These are phyloP conservation scores for Sugiyamaella mastotermitis DNA, from an alignment of 805 yeast genomes.

Conservation along the genomic window DNA sequence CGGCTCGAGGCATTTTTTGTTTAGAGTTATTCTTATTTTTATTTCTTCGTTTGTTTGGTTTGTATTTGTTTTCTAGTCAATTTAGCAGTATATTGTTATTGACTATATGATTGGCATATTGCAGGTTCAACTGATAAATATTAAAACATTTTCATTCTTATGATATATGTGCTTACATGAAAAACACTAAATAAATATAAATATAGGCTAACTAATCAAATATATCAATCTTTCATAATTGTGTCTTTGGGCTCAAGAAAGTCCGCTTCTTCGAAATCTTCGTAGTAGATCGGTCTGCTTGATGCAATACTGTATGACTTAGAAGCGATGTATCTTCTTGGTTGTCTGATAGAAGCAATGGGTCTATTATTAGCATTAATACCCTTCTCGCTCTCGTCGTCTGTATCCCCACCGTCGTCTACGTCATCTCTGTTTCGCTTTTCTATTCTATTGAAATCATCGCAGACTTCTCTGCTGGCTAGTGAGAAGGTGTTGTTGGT, in stretches of 20 bases:
- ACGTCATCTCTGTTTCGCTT: conserved; percentile 1
- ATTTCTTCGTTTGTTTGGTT: too few species aligned
- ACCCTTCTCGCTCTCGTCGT: conserved; percentile 2
- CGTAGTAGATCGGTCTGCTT: background rate
- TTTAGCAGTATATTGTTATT: too few species aligned
- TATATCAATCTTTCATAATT: conserved; percentile 3
- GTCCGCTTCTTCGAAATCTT: conserved; percentile 14
- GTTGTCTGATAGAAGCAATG: background rate
- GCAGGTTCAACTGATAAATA: too few species aligned
- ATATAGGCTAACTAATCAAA: too few species aligned
- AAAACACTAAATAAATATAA: too few species aligned
- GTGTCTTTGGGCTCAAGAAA: conserved; percentile 20
- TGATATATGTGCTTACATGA: too few species aligned
- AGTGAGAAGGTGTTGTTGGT: background rate
- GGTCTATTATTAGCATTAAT: background rate
- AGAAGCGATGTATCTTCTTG: background rate
- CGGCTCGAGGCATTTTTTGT: conserved; percentile 57
- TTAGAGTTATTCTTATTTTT: conserved; percentile 17
- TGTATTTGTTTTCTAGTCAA: too few species aligned
- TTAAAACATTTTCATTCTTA: too few species aligned
- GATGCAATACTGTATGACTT: background rate
- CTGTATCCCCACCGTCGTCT: conserved; percentile 5
- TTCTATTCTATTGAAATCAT: background rate
- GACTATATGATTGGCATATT: too few species aligned
- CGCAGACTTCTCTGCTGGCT: background rate